Evolutionary conservation across 2,329 filamentous ascomycete genomes (phyloP).

Genomic region (Arthroderma uncinatum): DNA sequence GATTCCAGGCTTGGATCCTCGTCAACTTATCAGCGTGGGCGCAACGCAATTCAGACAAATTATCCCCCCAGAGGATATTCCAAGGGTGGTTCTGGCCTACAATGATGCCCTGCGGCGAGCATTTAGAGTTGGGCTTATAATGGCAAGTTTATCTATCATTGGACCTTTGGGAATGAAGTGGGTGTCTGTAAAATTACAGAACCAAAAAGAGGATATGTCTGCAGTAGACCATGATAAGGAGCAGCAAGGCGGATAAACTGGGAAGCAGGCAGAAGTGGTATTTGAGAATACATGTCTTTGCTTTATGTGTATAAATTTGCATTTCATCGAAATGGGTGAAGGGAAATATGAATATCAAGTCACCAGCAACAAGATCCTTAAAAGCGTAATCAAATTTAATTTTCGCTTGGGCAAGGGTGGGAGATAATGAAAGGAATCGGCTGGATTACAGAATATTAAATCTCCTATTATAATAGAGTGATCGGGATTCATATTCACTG

Average conservation of each 20-base stretch:
- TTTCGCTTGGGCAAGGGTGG: too few species aligned
- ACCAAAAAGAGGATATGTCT: not conserved
- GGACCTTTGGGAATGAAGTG: constrained; percentile 22
- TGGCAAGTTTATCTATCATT: constrained; percentile 19
- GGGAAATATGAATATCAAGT: too few species aligned
- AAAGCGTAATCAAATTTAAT: too few species aligned
- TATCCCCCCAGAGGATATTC: not conserved
- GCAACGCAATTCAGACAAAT: not conserved
- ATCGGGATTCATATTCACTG: too few species aligned
- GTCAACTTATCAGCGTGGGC: not conserved
- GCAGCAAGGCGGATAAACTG: not conserved
- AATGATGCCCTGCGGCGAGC: constrained; percentile 13
- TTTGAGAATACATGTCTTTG: not conserved
- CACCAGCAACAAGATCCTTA: too few species aligned
- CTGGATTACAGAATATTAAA: too few species aligned
- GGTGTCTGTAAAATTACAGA: constrained; percentile 19
- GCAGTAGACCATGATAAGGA: not conserved
- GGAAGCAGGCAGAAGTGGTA: too few species aligned
- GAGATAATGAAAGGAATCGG: too few species aligned
- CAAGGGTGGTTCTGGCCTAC: constrained; percentile 3
- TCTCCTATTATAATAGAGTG: too few species aligned
- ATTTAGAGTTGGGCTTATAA: constrained; percentile 20
- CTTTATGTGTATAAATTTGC: not conserved
- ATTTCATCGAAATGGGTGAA: too few species aligned
- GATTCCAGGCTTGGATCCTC: constrained; percentile 1